phyloP scores from a whole-genome alignment of 2,329 filamentous ascomycete genomes.

The Fusarium ramigenum region DNA sequence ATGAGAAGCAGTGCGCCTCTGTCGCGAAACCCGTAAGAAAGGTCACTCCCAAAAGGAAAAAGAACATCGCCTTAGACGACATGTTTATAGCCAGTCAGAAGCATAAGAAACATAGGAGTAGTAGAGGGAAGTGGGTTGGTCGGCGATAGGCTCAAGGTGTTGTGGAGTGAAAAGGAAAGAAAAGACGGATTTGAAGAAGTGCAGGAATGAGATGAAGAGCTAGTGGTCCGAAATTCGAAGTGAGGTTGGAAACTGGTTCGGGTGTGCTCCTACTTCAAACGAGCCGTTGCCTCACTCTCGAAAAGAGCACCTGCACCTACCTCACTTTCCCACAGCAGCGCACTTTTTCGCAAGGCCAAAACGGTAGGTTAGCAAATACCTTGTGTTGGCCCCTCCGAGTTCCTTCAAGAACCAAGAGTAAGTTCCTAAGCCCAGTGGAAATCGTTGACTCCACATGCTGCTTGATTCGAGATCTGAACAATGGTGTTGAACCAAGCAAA shows the following conservation, averaged over 20 bases:
- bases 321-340: neutral
- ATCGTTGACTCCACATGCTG: neutral
- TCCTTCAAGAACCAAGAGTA: neutral
- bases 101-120: neutral
- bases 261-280: constrained; percentile 13
- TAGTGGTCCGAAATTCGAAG: neutral
- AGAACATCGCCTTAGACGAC: neutral
- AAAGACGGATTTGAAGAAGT: too few species aligned
- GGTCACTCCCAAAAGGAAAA: neutral
- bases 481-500: neutral
- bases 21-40: neutral
- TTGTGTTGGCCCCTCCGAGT: neutral
- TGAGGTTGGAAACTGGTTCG: neutral
- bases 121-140: neutral
- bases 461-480: neutral
- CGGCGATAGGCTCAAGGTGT: neutral
- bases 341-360: neutral
- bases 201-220: neutral
- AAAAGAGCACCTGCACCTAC: neutral
- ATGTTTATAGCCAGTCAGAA: constrained; percentile 5
- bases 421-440: too few species aligned
- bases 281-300: neutral
- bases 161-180: neutral
- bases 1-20: constrained; percentile 19
- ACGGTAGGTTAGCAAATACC: too few species aligned